These are phyloP conservation scores for Zopfochytrium polystomum DNA, from an alignment of 371 early-diverging fungal species.

Conservation along the genomic window DNA sequence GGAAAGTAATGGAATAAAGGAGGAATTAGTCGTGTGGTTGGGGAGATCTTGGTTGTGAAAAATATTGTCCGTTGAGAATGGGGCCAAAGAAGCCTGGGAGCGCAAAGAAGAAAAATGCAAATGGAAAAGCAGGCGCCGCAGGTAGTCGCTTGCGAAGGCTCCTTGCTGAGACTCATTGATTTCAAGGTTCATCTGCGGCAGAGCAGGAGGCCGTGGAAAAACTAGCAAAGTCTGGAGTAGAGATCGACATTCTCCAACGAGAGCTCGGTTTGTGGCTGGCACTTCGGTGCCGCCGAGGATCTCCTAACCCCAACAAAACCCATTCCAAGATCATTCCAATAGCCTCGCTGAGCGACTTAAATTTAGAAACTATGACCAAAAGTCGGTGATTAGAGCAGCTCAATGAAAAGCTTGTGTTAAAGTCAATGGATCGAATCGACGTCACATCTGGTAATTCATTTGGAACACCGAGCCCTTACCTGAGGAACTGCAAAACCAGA, in stretches of 20 bases:
- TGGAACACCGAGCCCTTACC: too few species aligned
- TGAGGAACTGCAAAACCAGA: conserved; percentile 31
- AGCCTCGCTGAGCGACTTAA: conserved; percentile 16
- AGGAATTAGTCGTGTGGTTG: not conserved
- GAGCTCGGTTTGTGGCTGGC: too few species aligned
- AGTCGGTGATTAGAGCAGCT: conserved; percentile 32
- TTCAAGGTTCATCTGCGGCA: too few species aligned
- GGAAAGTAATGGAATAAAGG: conserved; percentile 15
- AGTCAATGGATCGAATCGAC: conserved; percentile 41
- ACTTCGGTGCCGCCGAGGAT: too few species aligned
- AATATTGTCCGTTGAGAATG: not conserved
- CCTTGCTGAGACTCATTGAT: too few species aligned
- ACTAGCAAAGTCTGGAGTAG: conserved; percentile 38
- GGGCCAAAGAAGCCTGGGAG: not conserved
- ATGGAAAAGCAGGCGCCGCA: conserved; percentile 14
- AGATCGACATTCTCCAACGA: conserved; percentile 34
- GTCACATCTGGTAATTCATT: conserved; percentile 42
- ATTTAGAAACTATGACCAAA: conserved; percentile 24
- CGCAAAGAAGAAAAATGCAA: conserved; percentile 6
- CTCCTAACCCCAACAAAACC: too few species aligned
- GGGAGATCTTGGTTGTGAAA: not conserved
- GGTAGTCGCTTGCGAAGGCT: too few species aligned
- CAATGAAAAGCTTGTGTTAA: conserved; percentile 38
- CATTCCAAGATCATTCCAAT: conserved; percentile 27
- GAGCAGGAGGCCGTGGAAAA: conserved; percentile 35